phyloP scores from a whole-genome alignment of 768 basidiomycete genomes.

The Pisolithus albus region DNA sequence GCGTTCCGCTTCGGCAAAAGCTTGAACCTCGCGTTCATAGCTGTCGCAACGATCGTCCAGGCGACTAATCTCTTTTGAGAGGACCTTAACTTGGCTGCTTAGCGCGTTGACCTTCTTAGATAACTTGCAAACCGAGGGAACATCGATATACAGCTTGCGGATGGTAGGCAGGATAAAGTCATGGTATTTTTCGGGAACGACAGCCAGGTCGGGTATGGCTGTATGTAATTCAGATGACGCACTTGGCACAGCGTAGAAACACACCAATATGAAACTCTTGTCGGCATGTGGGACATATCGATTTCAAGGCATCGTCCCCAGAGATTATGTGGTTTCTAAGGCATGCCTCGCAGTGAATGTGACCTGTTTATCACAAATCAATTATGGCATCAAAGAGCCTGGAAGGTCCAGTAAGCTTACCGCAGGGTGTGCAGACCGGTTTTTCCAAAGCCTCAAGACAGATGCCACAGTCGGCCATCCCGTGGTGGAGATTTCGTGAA shows the following conservation, averaged over 20 bases:
- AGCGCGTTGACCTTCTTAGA: conserved; percentile 31
- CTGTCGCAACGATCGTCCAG: conserved; percentile 40
- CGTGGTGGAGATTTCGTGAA: not conserved
- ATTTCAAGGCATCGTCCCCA: conserved; percentile 27
- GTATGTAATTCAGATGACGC: not conserved
- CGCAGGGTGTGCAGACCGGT: conserved; percentile 59
- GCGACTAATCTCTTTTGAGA: conserved; percentile 35
- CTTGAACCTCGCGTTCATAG: conserved; percentile 29
- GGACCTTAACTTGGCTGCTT: conserved; percentile 32
- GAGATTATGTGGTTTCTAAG: conserved; percentile 32
- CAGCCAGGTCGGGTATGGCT: conserved; percentile 43
- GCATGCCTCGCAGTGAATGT: conserved; percentile 60
- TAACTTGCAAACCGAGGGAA: conserved; percentile 17
- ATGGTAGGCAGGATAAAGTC: conserved; percentile 51
- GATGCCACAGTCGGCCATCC: conserved; percentile 53
- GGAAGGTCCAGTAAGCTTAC: conserved; percentile 30
- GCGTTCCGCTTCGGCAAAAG: conserved; percentile 27
- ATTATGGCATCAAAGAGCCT: not conserved
- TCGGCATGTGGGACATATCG: conserved; percentile 58
- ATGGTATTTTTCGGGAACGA: conserved; percentile 54
- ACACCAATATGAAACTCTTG: conserved; percentile 49
- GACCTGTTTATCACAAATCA: conserved; percentile 38
- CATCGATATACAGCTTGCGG: conserved; percentile 48
- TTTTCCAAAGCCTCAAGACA: conserved; percentile 49
- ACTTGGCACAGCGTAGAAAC: conserved; percentile 2